Percentiles rank a stretch among this genome's conserved stretches.
Conservation (phyloP, 2,329 filamentous ascomycete species). For the Pseudocercospora fijiensis region DNA sequence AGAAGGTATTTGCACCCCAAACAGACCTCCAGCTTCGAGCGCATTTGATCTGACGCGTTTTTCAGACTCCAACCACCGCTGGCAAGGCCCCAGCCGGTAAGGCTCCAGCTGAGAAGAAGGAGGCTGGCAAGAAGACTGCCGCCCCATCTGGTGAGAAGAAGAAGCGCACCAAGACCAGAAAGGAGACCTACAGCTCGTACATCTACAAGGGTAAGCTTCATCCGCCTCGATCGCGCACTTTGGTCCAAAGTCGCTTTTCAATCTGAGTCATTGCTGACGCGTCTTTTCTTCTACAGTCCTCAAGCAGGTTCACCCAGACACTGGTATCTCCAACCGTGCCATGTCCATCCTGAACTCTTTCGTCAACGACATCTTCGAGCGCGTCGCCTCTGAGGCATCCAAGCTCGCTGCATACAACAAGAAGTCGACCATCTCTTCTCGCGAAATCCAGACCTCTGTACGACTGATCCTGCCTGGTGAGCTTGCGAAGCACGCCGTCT, state of each 20-base stretch:
- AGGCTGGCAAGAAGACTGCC: constrained; percentile 98
- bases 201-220: constrained; percentile 91
- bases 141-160: constrained; percentile 96
- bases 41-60: constrained; percentile 27
- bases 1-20: constrained; percentile 58
- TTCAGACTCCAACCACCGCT: constrained; percentile 79
- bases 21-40: constrained; percentile 12
- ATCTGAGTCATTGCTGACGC: constrained; percentile 39
- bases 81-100: constrained; percentile 85
- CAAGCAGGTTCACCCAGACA: constrained; percentile 99
- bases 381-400: constrained; percentile 95
- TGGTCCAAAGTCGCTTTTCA: constrained; percentile 24
- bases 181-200: constrained; percentile 99
- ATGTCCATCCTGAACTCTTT: constrained; percentile 99
- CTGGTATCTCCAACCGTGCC: constrained; percentile 99
- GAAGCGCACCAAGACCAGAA: constrained; percentile 99
- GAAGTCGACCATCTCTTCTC: constrained; percentile 99
- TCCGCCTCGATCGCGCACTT: constrained; percentile 20
- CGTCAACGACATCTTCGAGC: constrained; percentile 99
- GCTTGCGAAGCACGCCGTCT: constrained; percentile 98
- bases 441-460: constrained; percentile 99
- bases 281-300: constrained; percentile 64
- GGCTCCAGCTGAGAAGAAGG: constrained; percentile 95
- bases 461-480: constrained; percentile 97
- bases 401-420: constrained; percentile 99